Percentiles rank a stretch among this genome's conserved stretches.
phyloP scores from a whole-genome alignment of 495 filamentous ascomycete genomes.

The Lasiosphaeria miniovina region DNA sequence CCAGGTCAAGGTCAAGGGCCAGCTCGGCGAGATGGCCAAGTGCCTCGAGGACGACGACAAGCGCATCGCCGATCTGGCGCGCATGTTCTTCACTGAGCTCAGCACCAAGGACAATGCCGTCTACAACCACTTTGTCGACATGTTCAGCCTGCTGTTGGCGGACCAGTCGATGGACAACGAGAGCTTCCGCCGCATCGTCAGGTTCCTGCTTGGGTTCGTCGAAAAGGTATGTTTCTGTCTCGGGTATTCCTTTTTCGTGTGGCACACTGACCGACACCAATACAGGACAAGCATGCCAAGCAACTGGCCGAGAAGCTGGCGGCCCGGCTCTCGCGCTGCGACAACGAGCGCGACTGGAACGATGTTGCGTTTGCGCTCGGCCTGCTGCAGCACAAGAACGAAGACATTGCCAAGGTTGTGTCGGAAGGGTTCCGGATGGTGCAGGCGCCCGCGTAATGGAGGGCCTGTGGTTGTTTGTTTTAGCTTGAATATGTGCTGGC shows the following conservation, averaged over 20 bases:
- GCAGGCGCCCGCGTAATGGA: slow-evolving; percentile 28
- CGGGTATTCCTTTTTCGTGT: background rate
- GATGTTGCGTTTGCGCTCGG: slow-evolving; percentile 91
- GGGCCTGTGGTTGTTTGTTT: background rate
- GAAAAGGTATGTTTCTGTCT: slow-evolving; percentile 70
- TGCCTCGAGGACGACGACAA: slow-evolving; percentile 94
- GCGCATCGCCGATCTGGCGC: slow-evolving; percentile 83
- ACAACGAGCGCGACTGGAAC: slow-evolving; percentile 93
- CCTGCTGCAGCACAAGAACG: slow-evolving; percentile 92
- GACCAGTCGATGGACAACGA: slow-evolving; percentile 81
- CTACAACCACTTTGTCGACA: slow-evolving; percentile 99
- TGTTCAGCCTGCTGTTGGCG: slow-evolving; percentile 89
- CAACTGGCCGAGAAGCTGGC: slow-evolving; percentile 93
- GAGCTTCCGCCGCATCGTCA: slow-evolving; percentile 76
- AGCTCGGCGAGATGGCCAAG: slow-evolving; percentile 98
- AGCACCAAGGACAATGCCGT: slow-evolving; percentile 98
- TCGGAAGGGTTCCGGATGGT: slow-evolving; percentile 83
- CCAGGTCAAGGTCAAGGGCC: slow-evolving; percentile 99
- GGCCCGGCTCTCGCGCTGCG: slow-evolving; percentile 78
- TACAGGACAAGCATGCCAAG: slow-evolving; percentile 93
- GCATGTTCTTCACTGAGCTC: slow-evolving; percentile 98
- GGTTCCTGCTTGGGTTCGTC: slow-evolving; percentile 91
- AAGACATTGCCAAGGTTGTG: slow-evolving; percentile 86
- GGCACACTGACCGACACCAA: slow-evolving; percentile 12
- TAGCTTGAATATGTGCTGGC: background rate